These are phyloP conservation scores for Albugo candida DNA, from an alignment of 352 stramenopile species.

Conservation along the genomic window DNA sequence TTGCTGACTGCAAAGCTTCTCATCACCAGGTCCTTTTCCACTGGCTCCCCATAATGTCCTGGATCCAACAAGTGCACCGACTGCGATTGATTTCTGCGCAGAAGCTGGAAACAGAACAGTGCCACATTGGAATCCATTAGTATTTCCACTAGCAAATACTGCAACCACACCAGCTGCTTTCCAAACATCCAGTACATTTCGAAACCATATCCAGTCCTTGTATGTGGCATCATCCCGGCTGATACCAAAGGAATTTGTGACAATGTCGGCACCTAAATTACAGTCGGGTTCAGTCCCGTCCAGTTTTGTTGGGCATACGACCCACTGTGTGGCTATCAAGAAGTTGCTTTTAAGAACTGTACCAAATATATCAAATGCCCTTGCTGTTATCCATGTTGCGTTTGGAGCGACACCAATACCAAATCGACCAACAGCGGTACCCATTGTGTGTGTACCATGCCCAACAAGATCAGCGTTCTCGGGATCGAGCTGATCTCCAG, in stretches of 20 bases:
- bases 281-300: conserved; percentile 27
- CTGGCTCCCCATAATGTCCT: conserved; percentile 45
- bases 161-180: conserved; percentile 22
- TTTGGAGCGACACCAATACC: conserved; percentile 37
- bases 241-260: conserved; percentile 49
- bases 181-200: conserved; percentile 32
- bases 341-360: conserved; percentile 51
- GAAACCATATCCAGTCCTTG: conserved; percentile 32
- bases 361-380: conserved; percentile 36
- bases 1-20: neutral
- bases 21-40: conserved; percentile 33
- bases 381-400: conserved; percentile 46
- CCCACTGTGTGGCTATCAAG: conserved; percentile 38
- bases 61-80: conserved; percentile 35
- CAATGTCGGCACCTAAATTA: conserved; percentile 30
- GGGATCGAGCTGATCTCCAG: conserved; percentile 28
- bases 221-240: conserved; percentile 15
- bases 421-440: conserved; percentile 23
- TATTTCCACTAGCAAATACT: conserved; percentile 50
- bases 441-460: conserved; percentile 51
- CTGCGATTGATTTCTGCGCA: conserved; percentile 25
- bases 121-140: conserved; percentile 47
- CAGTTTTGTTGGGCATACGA: conserved; percentile 34
- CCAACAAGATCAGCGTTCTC: conserved; percentile 48
- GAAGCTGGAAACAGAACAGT: conserved; percentile 49